Base-by-base conservation (phyloP, 2,329 filamentous ascomycete species). In the Microthyrium microscopicum region DNA sequence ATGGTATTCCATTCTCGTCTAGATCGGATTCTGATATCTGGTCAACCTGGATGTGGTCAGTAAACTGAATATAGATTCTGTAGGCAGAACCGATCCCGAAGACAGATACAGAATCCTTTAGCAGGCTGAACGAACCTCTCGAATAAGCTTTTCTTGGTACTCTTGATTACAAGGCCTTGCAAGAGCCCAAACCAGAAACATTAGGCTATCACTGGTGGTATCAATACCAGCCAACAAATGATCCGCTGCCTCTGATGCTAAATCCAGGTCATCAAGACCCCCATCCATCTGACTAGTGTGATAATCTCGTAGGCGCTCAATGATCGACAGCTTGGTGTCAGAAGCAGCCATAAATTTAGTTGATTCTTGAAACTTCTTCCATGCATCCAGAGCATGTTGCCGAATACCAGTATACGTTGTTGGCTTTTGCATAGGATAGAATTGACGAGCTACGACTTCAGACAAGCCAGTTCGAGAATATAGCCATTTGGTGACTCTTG, bases 241-340 rank as follows among this genome's bases (percentile, higher is more conserved):
- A 34, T 70, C 66, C 1, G 64, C 64, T 9, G 54, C 58, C 44
- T 70, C 66, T 0, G 63, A 64, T 1, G 66, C 66, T 25, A 65
- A 60, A 15, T 66, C 60, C 5, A 64, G 41, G 20, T 59, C 56
- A 7, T 52, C 47, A 3, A 64, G 42, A 3, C 44, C 41, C 6
- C 35, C 35, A 13, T 17, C 17, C 3, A 41, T 27, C 51, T 45
- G 41, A 5, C 44, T 37, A 15, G 46, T 15, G 24, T 54, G 50
- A 21, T 53, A 40, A 13, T 49, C 42, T 48, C 54, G 58, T 3
- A 65, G 47, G 5, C 48, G 48, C 1, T 44, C 45, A 6, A 62
- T 50, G 33, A 64, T 57, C 0, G 54, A 47, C 6, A 42, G 17
- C 6, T 49, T 44, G 13, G 41, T 30, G 12, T 40, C 26, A 22